phyloP scores from a whole-genome alignment of 176 grass and related monocot species.

The Triticum turgidum region DNA sequence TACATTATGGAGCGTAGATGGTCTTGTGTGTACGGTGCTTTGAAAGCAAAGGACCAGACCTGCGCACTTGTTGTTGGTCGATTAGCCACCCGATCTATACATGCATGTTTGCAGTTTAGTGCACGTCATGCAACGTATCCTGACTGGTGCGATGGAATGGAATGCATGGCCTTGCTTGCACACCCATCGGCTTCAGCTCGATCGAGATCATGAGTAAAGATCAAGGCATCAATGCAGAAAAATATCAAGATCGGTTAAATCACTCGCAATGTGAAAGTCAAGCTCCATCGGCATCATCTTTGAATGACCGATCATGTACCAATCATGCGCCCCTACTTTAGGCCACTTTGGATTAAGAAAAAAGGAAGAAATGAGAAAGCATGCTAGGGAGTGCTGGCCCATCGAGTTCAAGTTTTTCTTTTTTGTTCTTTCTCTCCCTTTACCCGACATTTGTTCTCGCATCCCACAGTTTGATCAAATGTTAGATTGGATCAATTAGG shows the following conservation, averaged over 20 bases:
- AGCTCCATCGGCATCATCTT: background rate
- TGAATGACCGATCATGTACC: background rate
- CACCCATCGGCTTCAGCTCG: constrained; percentile 15
- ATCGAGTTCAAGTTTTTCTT: too few relatives aligned
- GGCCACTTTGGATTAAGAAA: background rate
- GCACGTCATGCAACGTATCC: constrained; percentile 33
- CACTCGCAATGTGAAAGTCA: background rate
- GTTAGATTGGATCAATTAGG: too few relatives aligned
- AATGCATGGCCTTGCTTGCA: constrained; percentile 21
- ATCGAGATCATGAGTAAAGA: constrained; percentile 9
- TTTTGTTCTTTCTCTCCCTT: too few relatives aligned
- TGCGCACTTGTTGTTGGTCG: background rate
- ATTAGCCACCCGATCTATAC: background rate
- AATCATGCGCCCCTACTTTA: background rate
- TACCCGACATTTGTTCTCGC: too few relatives aligned
- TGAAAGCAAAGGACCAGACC: background rate
- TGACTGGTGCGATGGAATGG: background rate
- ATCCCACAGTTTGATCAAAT: too few relatives aligned
- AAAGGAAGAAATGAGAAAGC: background rate
- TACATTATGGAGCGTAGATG: too few relatives aligned
- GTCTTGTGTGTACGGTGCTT: background rate
- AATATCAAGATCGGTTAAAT: background rate
- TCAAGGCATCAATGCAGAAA: constrained; percentile 17
- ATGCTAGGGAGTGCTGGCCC: background rate
- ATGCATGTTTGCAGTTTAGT: background rate